phyloP scores from a whole-genome alignment of 176 grass and related monocot species.

The Juncus inflexus region DNA sequence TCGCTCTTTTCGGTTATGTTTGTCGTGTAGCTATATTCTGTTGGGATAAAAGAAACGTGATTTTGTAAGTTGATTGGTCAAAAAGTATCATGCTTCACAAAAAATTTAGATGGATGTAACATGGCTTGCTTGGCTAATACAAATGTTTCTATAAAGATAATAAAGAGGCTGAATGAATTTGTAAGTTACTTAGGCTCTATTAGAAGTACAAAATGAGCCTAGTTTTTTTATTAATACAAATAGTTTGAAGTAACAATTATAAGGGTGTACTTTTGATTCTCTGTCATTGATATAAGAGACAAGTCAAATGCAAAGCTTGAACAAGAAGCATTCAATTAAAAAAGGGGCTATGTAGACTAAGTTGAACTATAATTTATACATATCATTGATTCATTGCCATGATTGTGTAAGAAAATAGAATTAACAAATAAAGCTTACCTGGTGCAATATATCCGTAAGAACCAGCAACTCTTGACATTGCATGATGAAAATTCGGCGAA shows the following conservation, averaged over 20 bases:
- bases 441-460: slow-evolving; percentile 98
- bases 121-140: slow-evolving; percentile 7
- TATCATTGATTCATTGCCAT: not conserved
- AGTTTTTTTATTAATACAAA: too few relatives aligned
- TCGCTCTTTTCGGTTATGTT: slow-evolving; percentile 98
- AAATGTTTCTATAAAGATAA: not conserved
- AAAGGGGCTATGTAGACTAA: not conserved
- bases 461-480: slow-evolving; percentile 76
- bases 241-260: slow-evolving; percentile 1
- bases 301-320: slow-evolving; percentile 37
- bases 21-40: slow-evolving; percentile 81
- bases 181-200: slow-evolving; percentile 22
- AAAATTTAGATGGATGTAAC: slow-evolving; percentile 8
- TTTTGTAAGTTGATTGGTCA: not conserved
- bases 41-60: not conserved
- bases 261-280: slow-evolving; percentile 14
- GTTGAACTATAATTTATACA: not conserved
- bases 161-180: slow-evolving; percentile 25
- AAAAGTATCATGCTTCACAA: not conserved
- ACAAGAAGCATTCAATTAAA: slow-evolving; percentile 28
- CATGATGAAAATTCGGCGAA: slow-evolving; percentile 81
- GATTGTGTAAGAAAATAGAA: not conserved
- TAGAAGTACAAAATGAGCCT: not conserved
- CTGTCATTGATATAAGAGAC: slow-evolving; percentile 13
- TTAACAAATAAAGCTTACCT: slow-evolving; percentile 44